phyloP scores from a whole-genome alignment of 768 basidiomycete species.

The Suillus decipiens region DNA sequence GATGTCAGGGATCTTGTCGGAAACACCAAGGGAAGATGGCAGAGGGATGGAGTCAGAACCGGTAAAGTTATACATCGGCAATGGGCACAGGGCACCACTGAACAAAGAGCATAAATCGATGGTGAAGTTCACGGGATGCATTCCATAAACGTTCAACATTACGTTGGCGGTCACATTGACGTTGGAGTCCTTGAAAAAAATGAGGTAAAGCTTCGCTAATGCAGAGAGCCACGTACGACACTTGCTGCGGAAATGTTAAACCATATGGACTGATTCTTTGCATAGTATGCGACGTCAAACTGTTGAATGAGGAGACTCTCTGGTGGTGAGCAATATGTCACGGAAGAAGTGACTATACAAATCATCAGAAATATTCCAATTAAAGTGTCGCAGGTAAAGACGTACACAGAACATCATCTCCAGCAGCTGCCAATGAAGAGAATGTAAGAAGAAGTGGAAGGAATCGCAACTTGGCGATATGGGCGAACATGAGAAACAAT shows the following conservation, averaged over 20 bases:
- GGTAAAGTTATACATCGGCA: constrained; percentile 84
- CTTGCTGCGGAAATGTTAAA: constrained; percentile 89
- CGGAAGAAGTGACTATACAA: constrained; percentile 75
- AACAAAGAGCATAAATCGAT: constrained; percentile 83
- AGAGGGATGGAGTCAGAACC: constrained; percentile 72
- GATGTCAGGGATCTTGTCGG: constrained; percentile 66
- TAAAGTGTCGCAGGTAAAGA: constrained; percentile 22
- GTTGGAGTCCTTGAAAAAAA: constrained; percentile 55
- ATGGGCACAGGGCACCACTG: constrained; percentile 78
- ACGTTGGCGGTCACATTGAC: constrained; percentile 83
- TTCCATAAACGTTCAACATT: constrained; percentile 86
- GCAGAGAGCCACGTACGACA: constrained; percentile 57
- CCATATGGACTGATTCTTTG: constrained; percentile 67
- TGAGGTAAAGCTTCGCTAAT: constrained; percentile 9
- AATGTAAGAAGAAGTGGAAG: constrained; percentile 41
- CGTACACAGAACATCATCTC: constrained; percentile 63
- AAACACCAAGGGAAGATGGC: constrained; percentile 58
- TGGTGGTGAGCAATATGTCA: constrained; percentile 84
- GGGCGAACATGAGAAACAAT: constrained; percentile 55
- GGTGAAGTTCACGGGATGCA: constrained; percentile 79
- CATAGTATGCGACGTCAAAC: constrained; percentile 73
- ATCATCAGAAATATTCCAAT: constrained; percentile 10
- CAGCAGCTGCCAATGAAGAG: constrained; percentile 44
- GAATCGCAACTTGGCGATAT: constrained; percentile 79
- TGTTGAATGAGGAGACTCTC: constrained; percentile 77